Conservation (phyloP, 768 basidiomycete genomes). For the Trametopsis cervina region DNA sequence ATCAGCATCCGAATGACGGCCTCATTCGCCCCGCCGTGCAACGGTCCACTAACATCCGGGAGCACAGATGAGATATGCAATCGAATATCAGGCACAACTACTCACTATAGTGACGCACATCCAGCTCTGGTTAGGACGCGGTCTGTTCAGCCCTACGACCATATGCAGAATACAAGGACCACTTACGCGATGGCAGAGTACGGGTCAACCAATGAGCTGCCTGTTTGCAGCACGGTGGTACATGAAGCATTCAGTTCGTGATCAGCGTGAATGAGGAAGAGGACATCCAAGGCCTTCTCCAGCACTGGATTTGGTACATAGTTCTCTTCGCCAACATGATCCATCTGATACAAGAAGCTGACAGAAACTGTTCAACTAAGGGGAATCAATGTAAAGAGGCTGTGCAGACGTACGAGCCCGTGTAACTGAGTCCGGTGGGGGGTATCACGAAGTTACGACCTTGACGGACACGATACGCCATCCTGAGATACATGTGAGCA, state of each 20-base stretch:
- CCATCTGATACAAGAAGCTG: slow-evolving; percentile 89
- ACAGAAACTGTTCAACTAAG: not conserved
- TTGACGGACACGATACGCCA: slow-evolving; percentile 91
- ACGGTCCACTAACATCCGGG: slow-evolving; percentile 45
- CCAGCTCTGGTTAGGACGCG: slow-evolving; percentile 49
- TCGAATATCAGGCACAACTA: slow-evolving; percentile 10
- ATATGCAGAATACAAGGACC: not conserved
- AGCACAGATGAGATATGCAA: not conserved
- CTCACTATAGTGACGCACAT: slow-evolving; percentile 83
- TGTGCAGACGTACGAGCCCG: slow-evolving; percentile 57
- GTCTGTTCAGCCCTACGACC: not conserved
- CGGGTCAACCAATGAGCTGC: slow-evolving; percentile 85
- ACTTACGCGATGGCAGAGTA: slow-evolving; percentile 76
- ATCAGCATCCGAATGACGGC: slow-evolving; percentile 93
- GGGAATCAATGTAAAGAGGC: not conserved
- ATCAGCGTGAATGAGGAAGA: slow-evolving; percentile 86
- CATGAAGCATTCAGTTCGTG: slow-evolving; percentile 87
- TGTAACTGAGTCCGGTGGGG: slow-evolving; percentile 75
- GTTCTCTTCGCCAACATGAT: slow-evolving; percentile 64
- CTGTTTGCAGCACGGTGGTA: slow-evolving; percentile 84
- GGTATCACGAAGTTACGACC: slow-evolving; percentile 84
- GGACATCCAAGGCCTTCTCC: slow-evolving; percentile 78
- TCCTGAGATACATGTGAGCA: slow-evolving; percentile 34
- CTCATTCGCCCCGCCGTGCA: slow-evolving; percentile 87
- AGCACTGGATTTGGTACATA: slow-evolving; percentile 81